phyloP scores from a whole-genome alignment of 2,329 filamentous ascomycete species.

The Arthrobotrys sphaeroides region DNA sequence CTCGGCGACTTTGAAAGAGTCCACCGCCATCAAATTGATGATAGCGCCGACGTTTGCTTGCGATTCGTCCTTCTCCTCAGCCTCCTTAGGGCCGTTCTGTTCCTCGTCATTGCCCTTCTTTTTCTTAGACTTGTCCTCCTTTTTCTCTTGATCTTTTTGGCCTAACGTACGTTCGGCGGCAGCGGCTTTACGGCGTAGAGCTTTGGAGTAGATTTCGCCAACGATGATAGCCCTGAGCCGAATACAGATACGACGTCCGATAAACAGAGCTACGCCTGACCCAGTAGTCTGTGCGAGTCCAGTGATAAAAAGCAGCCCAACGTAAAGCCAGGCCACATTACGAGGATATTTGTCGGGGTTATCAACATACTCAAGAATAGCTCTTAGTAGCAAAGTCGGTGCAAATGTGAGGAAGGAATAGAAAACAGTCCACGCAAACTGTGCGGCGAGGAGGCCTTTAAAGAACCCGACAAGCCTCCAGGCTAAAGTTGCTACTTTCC shows the following conservation, averaged over 20 bases:
- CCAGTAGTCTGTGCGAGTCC: conserved; percentile 82
- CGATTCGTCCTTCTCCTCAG: conserved; percentile 67
- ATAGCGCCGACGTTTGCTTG: conserved; percentile 97
- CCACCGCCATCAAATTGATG: conserved; percentile 97
- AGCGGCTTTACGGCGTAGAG: conserved; percentile 86
- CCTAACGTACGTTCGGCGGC: conserved; percentile 79
- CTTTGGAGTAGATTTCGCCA: conserved; percentile 96
- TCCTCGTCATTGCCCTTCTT: conserved; percentile 59
- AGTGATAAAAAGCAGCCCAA: conserved; percentile 85
- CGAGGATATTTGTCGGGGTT: conserved; percentile 76
- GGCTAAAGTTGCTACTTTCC: conserved; percentile 78
- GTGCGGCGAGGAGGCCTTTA: conserved; percentile 76
- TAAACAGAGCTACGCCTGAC: conserved; percentile 88
- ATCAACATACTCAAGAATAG: conserved; percentile 94
- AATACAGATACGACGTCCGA: conserved; percentile 93
- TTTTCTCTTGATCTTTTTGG: conserved; percentile 64
- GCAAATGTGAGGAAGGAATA: conserved; percentile 87
- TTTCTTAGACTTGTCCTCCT: conserved; percentile 64
- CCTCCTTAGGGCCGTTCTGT: conserved; percentile 55
- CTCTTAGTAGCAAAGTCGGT: conserved; percentile 87
- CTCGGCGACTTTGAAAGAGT: conserved; percentile 98
- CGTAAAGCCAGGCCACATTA: conserved; percentile 95
- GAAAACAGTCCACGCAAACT: conserved; percentile 81
- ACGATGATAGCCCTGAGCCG: conserved; percentile 93
- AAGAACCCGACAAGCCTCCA: conserved; percentile 88